Base-by-base conservation (phyloP, 345 rosid species). In the Alliaria petiolata region DNA sequence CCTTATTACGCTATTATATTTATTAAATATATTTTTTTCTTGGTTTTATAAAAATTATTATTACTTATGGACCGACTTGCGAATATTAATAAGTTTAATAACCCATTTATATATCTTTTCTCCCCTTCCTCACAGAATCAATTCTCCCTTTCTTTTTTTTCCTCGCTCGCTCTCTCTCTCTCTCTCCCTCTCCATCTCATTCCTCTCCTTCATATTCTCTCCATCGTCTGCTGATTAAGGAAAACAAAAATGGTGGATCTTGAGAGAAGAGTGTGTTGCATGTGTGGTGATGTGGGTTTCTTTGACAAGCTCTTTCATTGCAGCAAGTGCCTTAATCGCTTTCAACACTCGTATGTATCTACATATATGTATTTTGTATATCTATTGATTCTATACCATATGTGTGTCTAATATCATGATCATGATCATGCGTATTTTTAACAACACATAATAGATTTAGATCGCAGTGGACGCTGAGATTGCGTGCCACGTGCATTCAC, bases 201-300 rank as follows among this genome's bases (percentile, higher is more conserved):
- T 40, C 50, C 36, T 62, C 60, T 56, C 65, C 43, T 53, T 58
- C 45, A 62, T 46, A 56, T 62, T 67, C 66, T 67, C 66, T 54
- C 58, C 82, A 2, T 76, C 67, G n/a, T 44, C 64, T 49, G 47
- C 12, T 45, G 20, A 7, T 9, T 35, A 62, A 61, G 36, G 62
- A 45, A 12, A 50, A 65, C 49, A 53, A 65, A 67, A 65, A 93
- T 89, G 98, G 96, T 87, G 83, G 98, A 93, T 90, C 82, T 79
- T 46, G 89, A 75, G 44, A 75, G 82, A 62, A 79, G 83, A 22
- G 92, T 90, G 5, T 93, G 97, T 80, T 91, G 91, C 90, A 84
- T 93, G 97, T 93, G 98, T 81, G 98, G 98, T 80, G 98, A 93
- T 78, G 91, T 93, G 3, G 98, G 98, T 47, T 93, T 93, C 80